Percentiles rank a stretch among this genome's conserved stretches.
These are phyloP conservation scores for Cyclanthera cordifolia DNA, from an alignment of 306 rosid genomes.

Conservation along the genomic window DNA sequence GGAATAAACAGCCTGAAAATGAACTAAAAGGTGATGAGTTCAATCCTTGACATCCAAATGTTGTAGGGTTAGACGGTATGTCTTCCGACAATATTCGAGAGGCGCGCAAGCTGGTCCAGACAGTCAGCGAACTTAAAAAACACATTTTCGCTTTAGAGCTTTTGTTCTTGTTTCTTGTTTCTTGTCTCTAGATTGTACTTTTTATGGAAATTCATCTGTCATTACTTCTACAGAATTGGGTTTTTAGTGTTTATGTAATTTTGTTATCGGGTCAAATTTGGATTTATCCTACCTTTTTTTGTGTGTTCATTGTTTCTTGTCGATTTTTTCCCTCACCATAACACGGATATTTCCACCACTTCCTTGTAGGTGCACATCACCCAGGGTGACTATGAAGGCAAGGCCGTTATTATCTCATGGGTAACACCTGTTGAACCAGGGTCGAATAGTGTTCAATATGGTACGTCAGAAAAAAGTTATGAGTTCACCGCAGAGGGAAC, in stretches of 20 bases:
- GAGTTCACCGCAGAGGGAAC: constrained; percentile 45
- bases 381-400: constrained; percentile 94
- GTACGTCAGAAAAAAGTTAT: constrained; percentile 33
- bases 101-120: too few relatives aligned
- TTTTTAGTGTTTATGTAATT: not conserved
- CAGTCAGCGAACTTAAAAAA: too few relatives aligned
- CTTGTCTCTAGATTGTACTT: not conserved
- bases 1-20: too few relatives aligned
- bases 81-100: too few relatives aligned
- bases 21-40: too few relatives aligned
- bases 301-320: not conserved
- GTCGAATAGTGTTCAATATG: constrained; percentile 44
- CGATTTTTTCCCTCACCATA: not conserved
- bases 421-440: constrained; percentile 66
- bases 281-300: not conserved
- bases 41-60: too few relatives aligned
- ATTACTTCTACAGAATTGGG: not conserved
- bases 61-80: too few relatives aligned
- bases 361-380: constrained; percentile 73
- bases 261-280: not conserved
- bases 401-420: constrained; percentile 86
- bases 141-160: not conserved
- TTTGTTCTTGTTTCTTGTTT: too few relatives aligned
- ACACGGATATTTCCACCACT: not conserved
- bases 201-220: not conserved